Conservation (phyloP, 2,329 filamentous ascomycete genomes). For the Neofusicoccum kwambonambiense region DNA sequence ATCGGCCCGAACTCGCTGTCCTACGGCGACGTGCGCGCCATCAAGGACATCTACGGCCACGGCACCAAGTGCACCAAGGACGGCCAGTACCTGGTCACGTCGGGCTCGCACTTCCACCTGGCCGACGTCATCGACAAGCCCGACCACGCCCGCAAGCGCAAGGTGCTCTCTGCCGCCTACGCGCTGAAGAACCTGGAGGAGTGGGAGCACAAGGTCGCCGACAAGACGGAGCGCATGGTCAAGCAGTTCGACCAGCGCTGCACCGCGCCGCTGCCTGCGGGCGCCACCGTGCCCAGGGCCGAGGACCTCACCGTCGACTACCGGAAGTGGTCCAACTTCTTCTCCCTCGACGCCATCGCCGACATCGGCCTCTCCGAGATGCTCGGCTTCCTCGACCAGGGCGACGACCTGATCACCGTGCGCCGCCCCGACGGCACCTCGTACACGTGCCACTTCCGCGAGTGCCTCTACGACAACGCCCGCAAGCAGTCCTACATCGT, state of each 20-base stretch:
- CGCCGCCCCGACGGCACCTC: constrained; percentile 48
- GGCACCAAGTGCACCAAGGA: constrained; percentile 26
- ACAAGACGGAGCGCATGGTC: constrained; percentile 27
- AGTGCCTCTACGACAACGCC: constrained; percentile 52
- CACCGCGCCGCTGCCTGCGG: constrained; percentile 35
- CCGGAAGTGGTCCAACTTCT: constrained; percentile 55
- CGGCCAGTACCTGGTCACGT: constrained; percentile 33
- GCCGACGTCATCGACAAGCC: constrained; percentile 32
- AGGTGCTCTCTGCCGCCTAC: constrained; percentile 24
- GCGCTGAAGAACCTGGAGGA: constrained; percentile 24
- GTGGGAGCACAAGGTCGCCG: constrained; percentile 23
- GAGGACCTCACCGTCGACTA: constrained; percentile 51
- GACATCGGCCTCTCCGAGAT: constrained; percentile 55
- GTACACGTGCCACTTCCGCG: constrained; percentile 49
- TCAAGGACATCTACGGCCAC: constrained; percentile 38
- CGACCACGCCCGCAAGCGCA: constrained; percentile 29
- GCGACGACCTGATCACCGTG: constrained; percentile 46
- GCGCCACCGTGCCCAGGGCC: constrained; percentile 24
- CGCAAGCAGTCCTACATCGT: constrained; percentile 51
- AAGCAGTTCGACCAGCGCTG: constrained; percentile 45
- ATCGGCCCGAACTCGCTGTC: constrained; percentile 33
- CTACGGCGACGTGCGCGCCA: constrained; percentile 34
- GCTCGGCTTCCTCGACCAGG: constrained; percentile 53
- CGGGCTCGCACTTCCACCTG: constrained; percentile 53
- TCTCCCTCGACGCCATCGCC: constrained; percentile 57